Base-by-base conservation (phyloP, 1,284 basidiomycete genomes). In the Ustilago tritici region DNA sequence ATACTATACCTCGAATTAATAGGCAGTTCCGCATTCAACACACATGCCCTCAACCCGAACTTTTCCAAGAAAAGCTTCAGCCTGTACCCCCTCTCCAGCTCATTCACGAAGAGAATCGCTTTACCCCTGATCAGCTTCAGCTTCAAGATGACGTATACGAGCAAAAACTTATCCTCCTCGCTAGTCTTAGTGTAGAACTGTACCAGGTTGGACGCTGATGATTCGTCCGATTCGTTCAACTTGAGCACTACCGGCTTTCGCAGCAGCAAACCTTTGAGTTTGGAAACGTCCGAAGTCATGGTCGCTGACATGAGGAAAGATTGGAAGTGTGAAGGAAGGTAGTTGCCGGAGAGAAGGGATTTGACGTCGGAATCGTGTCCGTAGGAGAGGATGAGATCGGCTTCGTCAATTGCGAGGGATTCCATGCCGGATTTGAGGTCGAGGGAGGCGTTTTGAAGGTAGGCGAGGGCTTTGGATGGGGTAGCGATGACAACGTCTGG, bases 221-320 rank as follows among this genome's bases (percentile, higher is more conserved):
- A 61, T 15, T 79, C 76, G 55, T 81, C 72, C 12, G 77, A 58
- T 43, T 71, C 61, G 61, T 62, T 76, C n/a, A 84, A 61, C 36
- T 70, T 49, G 52, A 66, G 36, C 88, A 92, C 67, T 80, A 95
- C 95, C 4, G 95, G 95, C 87, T 92, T 94, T 50, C 94, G 90
- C 32, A 99, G 88, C 4, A 93, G 90, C 36, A 98, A 89, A 5
- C 94, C 94, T 86, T 97, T 96, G 65, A 99, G 89, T 72, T 91
- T 89, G 82, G 95, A 93, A 4, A 99, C 94, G 82, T 99, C 97
- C 79, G 95, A 93, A 19, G 95, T 95, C 91, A 99, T 93, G 0
- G 97, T 99, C 3, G 97, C 97, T 84, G 93, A 95, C 95, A 99
- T 98, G 56, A 99, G 88, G 87, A 96, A 96, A 9, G 93, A 94